A percentile compares a stretch with the other conserved stretches of the same genome.
Conservation (phyloP, 139 green algal genomes). For the Gonium pectorale region DNA sequence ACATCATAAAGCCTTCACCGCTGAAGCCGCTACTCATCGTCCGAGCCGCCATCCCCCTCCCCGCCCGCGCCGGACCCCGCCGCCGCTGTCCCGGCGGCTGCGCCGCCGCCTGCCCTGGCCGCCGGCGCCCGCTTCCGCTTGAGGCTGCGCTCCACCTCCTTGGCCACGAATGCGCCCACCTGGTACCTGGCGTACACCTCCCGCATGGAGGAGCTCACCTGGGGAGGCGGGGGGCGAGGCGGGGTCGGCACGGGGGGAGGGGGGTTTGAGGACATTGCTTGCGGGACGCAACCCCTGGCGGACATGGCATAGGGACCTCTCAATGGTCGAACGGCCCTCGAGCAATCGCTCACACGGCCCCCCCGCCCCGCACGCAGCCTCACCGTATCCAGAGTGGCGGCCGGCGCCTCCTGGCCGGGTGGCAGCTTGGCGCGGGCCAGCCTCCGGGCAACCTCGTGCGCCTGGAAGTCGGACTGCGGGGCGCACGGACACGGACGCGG, state of each 20-base stretch:
- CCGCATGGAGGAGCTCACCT: slow-evolving; percentile 2
- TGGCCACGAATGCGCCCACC: neutral
- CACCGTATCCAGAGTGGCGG: neutral
- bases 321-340: neutral
- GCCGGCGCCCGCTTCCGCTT: neutral
- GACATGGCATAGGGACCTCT: neutral
- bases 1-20: too few species aligned
- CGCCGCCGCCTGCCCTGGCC: neutral
- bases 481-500: neutral
- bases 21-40: too few species aligned
- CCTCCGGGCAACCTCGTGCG: neutral
- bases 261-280: neutral
- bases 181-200: slow-evolving; percentile 3
- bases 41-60: too few species aligned
- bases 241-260: neutral
- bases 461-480: neutral
- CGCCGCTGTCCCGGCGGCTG: neutral
- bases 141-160: neutral
- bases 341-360: neutral
- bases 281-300: neutral
- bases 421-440: neutral
- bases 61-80: too few species aligned
- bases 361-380: neutral
- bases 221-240: neutral
- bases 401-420: neutral